phyloP scores from a whole-genome alignment of 495 filamentous ascomycete genomes.

The Penicillium soppii region DNA sequence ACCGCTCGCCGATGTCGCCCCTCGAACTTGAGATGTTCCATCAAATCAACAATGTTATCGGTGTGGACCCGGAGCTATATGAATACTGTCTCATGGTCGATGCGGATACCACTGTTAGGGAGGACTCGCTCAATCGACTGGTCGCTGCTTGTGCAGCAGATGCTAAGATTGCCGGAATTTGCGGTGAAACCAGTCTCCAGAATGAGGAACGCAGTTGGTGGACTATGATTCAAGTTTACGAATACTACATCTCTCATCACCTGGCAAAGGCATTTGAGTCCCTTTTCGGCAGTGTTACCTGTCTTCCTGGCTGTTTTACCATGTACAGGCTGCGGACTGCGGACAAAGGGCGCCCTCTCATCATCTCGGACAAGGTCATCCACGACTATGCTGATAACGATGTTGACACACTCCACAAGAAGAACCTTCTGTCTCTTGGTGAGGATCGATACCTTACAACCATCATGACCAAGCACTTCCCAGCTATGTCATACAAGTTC shows the following conservation, averaged over 20 bases:
- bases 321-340: conserved; percentile 97
- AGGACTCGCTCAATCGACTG: conserved; percentile 88
- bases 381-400: conserved; percentile 82
- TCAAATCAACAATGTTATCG: conserved; percentile 98
- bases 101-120: conserved; percentile 91
- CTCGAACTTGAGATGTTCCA: conserved; percentile 98
- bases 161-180: conserved; percentile 94
- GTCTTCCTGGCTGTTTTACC: conserved; percentile 97
- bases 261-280: conserved; percentile 93
- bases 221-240: conserved; percentile 99
- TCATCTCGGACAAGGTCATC: conserved; percentile 85
- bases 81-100: conserved; percentile 98
- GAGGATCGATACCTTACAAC: conserved; percentile 98
- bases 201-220: conserved; percentile 94
- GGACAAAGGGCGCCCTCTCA: conserved; percentile 86
- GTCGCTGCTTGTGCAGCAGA: conserved; percentile 93
- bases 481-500: conserved; percentile 94
- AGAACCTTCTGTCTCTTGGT: conserved; percentile 91
- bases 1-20: conserved; percentile 88
- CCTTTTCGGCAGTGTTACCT: conserved; percentile 92
- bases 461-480: conserved; percentile 97
- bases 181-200: conserved; percentile 93
- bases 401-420: conserved; percentile 96
- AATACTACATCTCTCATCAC: conserved; percentile 97
- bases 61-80: conserved; percentile 94